Evolutionary conservation across 345 rosid species (phyloP).

Genomic region (Brassica rapa): DNA sequence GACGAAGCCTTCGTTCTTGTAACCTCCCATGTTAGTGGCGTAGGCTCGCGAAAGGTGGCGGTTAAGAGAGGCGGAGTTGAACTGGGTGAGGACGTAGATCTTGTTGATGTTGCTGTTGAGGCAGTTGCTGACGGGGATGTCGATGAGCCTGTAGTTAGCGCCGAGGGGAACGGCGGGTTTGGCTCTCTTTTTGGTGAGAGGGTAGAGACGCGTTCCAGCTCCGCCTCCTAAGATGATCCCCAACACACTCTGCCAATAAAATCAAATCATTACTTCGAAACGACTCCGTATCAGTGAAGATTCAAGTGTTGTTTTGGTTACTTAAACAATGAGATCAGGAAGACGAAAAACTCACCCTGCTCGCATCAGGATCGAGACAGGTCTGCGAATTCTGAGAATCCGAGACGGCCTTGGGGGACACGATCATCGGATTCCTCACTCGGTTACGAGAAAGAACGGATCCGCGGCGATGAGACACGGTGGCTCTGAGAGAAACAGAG

Average conservation of each 20-base stretch:
- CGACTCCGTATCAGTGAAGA: too few species aligned
- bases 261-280: too few species aligned
- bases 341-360: conserved; percentile 52
- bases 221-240: conserved; percentile 97
- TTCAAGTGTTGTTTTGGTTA: not conserved
- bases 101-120: conserved; percentile 84
- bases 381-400: conserved; percentile 90
- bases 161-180: conserved; percentile 96
- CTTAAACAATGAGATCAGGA: not conserved
- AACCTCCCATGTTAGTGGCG: conserved; percentile 95
- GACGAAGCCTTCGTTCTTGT: conserved; percentile 93
- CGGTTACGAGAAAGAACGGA: conserved; percentile 8
- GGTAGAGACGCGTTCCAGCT: conserved; percentile 91
- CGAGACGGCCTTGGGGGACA: conserved; percentile 84
- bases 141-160: conserved; percentile 91
- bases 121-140: conserved; percentile 95
- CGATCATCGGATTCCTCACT: conserved; percentile 46
- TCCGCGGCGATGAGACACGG: conserved; percentile 6
- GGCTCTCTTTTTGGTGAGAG: conserved; percentile 94
- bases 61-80: conserved; percentile 91
- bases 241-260: conserved; percentile 68
- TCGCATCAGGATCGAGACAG: conserved; percentile 97
- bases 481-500: conserved; percentile 33
- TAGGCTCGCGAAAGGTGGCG: conserved; percentile 92
- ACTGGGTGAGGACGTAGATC: conserved; percentile 93